Conservation (phyloP, 257 asterid species). For the Penstemon davidsonii region DNA sequence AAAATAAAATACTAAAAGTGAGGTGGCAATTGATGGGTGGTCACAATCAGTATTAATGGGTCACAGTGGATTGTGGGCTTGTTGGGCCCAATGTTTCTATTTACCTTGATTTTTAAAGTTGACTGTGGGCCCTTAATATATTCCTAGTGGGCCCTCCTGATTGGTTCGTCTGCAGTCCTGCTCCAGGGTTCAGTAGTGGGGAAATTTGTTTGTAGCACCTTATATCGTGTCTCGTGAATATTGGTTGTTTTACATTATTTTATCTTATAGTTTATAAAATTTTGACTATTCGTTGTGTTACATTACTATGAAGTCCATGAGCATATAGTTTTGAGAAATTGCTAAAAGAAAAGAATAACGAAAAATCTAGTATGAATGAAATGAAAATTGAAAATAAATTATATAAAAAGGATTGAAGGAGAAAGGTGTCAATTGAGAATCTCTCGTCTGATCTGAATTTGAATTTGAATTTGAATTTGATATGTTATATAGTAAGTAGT, state of each 20-base stretch:
- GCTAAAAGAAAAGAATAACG: too few relatives aligned
- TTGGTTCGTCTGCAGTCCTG: constrained; percentile 21
- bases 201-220: constrained; percentile 22
- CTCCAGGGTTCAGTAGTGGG: constrained; percentile 26
- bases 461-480: too few relatives aligned
- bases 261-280: not conserved
- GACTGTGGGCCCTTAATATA: constrained; percentile 41
- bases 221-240: constrained; percentile 8
- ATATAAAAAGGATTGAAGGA: not conserved
- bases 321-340: not conserved
- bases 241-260: not conserved
- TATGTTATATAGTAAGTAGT: too few relatives aligned
- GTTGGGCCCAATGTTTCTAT: constrained; percentile 23
- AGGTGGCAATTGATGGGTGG: constrained; percentile 31
- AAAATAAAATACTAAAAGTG: constrained; percentile 3
- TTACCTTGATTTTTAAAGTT: constrained; percentile 26
- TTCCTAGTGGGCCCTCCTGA: constrained; percentile 38
- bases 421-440: not conserved
- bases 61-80: constrained; percentile 14
- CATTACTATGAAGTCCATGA: not conserved
- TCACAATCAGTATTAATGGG: constrained; percentile 26
- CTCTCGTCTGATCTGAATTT: too few relatives aligned
- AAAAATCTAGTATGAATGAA: too few relatives aligned
- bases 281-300: not conserved
- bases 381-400: not conserved